Evolutionary conservation across 495 filamentous ascomycete genomes (phyloP).

Genomic region (Annulohypoxylon nitens): DNA sequence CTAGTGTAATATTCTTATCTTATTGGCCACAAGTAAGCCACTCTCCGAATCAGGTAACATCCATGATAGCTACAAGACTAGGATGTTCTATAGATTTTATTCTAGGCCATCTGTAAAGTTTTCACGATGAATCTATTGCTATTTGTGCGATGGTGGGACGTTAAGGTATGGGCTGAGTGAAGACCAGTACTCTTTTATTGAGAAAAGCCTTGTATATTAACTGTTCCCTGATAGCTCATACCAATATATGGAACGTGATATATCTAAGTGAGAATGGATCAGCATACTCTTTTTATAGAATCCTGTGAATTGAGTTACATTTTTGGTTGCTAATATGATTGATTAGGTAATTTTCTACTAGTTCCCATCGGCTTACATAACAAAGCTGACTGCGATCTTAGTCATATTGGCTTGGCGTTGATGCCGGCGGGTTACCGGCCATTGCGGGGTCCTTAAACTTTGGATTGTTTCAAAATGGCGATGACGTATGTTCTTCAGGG

Average conservation of each 20-base stretch:
- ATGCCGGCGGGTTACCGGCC: not conserved
- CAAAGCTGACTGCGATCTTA: not conserved
- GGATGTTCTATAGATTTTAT: not conserved
- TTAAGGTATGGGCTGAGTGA: not conserved
- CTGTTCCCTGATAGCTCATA: too few relatives aligned
- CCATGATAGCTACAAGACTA: not conserved
- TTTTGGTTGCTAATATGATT: not conserved
- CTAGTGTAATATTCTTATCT: not conserved
- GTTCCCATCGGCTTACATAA: not conserved
- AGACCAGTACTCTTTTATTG: not conserved
- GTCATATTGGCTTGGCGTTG: not conserved
- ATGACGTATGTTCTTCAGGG: constrained; percentile 36
- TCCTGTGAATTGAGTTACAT: not conserved
- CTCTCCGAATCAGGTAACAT: not conserved
- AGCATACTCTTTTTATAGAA: too few relatives aligned
- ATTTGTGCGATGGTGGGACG: not conserved
- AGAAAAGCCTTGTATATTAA: not conserved
- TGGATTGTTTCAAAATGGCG: constrained; percentile 16
- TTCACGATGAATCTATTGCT: not conserved
- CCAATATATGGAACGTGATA: too few relatives aligned
- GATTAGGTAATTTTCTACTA: not conserved
- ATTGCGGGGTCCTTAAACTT: not conserved
- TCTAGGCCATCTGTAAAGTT: not conserved
- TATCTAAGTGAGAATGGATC: too few relatives aligned
- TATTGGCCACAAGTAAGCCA: not conserved